These are phyloP conservation scores for Cyclotella cryptica DNA, from an alignment of 108 stramenopile species.

Conservation along the genomic window DNA sequence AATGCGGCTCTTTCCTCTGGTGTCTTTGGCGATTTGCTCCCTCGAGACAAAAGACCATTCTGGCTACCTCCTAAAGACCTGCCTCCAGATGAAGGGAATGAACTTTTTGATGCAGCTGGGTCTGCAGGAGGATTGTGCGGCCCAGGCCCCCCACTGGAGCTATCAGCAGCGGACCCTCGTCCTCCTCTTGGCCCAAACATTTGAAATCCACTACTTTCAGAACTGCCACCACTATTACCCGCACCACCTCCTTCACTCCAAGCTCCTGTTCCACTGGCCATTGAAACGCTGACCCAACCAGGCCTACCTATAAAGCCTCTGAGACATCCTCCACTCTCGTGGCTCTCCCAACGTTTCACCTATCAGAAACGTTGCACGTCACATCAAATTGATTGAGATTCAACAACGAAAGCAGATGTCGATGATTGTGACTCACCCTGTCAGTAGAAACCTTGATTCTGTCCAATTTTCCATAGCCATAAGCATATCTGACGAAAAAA, in stretches of 20 bases:
- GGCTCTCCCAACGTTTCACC: conserved; percentile 54
- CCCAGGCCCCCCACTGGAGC: conserved; percentile 33
- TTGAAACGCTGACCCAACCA: conserved; percentile 42
- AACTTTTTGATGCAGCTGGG: conserved; percentile 33
- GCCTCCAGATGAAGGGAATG: conserved; percentile 50
- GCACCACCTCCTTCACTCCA: conserved; percentile 48
- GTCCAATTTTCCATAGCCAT: conserved; percentile 62
- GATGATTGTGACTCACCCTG: conserved; percentile 24
- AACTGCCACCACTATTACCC: conserved; percentile 16
- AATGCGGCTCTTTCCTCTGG: conserved; percentile 59
- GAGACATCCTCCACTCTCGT: conserved; percentile 48
- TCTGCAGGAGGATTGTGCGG: conserved; percentile 36
- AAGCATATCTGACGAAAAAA: conserved; percentile 49
- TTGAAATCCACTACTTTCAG: conserved; percentile 31
- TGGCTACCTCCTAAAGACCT: conserved; percentile 45
- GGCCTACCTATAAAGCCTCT: conserved; percentile 41
- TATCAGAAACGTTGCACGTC: not conserved
- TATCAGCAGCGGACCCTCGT: not conserved
- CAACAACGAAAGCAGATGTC: not conserved
- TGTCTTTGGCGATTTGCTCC: conserved; percentile 50
- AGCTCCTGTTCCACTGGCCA: conserved; percentile 54
- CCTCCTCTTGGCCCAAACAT: conserved; percentile 31
- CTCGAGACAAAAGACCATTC: conserved; percentile 48
- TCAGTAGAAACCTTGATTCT: conserved; percentile 47
- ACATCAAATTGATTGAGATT: not conserved